A percentile compares a stretch with the other conserved stretches of the same genome.
Evolutionary conservation across 2,329 filamentous ascomycete species (phyloP).

Genomic region (Nemania sp.): DNA sequence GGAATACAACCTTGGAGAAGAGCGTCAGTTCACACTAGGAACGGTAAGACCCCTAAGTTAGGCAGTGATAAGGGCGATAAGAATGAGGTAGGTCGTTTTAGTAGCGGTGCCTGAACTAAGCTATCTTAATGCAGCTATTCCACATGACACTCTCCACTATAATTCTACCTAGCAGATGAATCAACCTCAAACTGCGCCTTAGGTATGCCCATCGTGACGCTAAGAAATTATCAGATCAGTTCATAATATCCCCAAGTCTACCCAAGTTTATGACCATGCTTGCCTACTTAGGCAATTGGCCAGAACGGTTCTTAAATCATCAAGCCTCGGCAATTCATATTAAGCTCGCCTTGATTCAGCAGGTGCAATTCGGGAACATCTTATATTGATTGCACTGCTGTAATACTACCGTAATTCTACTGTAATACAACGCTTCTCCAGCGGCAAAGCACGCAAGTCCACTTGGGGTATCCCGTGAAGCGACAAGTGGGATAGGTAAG

Average conservation of each 20-base stretch:
- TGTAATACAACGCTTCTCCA: conserved; percentile 2
- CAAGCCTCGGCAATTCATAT: conserved; percentile 13
- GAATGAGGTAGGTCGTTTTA: conserved; percentile 12
- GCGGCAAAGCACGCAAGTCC: conserved; percentile 24
- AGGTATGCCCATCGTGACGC: background rate
- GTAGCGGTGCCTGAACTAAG: background rate
- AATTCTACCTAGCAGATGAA: background rate
- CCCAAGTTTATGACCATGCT: background rate
- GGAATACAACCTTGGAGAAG: conserved; percentile 28
- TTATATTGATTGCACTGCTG: background rate
- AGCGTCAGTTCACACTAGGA: background rate
- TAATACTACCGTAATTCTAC: background rate
- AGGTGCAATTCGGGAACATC: conserved; percentile 1
- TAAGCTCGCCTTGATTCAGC: conserved; percentile 10
- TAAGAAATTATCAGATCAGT: background rate
- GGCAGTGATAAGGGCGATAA: conserved; percentile 28
- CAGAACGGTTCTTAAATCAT: conserved; percentile 15
- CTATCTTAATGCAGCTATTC: background rate
- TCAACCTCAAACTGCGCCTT: background rate
- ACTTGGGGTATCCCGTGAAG: conserved; percentile 31
- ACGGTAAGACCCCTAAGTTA: conserved; percentile 2
- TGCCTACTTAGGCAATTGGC: conserved; percentile 14
- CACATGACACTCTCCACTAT: conserved; percentile 17
- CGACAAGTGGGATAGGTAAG: background rate
- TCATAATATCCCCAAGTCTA: background rate